Evolutionary conservation across 768 basidiomycete genomes (phyloP).

Genomic region (Suillus occidentalis): DNA sequence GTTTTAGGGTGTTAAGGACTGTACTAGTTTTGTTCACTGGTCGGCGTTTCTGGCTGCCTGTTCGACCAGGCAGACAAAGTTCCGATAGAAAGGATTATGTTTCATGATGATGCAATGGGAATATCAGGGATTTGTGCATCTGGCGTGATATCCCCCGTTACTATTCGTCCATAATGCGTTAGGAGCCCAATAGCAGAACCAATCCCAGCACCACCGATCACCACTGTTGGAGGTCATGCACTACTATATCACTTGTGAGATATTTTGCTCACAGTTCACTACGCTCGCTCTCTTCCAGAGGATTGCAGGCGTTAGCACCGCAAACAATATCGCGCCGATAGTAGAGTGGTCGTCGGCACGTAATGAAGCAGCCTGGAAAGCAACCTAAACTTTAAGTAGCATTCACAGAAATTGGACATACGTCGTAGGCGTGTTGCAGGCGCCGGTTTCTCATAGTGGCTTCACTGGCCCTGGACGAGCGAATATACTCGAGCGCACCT

Average conservation of each 20-base stretch:
- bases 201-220: constrained; percentile 70
- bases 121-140: constrained; percentile 37
- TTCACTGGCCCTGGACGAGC: constrained; percentile 54
- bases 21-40: not conserved
- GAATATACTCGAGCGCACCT: constrained; percentile 60
- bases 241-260: not conserved
- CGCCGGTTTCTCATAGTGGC: constrained; percentile 50
- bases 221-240: constrained; percentile 41
- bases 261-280: constrained; percentile 51
- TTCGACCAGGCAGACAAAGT: not conserved
- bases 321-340: constrained; percentile 66
- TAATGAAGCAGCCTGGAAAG: constrained; percentile 50
- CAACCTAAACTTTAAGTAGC: constrained; percentile 2
- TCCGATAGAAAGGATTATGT: not conserved
- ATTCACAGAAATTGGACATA: constrained; percentile 28
- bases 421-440: constrained; percentile 58
- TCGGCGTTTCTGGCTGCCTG: not conserved
- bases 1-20: not conserved
- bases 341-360: constrained; percentile 74
- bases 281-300: constrained; percentile 69
- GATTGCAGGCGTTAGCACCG: constrained; percentile 64
- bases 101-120: constrained; percentile 14
- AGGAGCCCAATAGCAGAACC: constrained; percentile 62
- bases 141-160: constrained; percentile 56
- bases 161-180: constrained; percentile 51